Percentiles rank a stretch among this genome's conserved stretches.
phyloP scores from a whole-genome alignment of 257 asterid species.

The Salvia rosmarinus region DNA sequence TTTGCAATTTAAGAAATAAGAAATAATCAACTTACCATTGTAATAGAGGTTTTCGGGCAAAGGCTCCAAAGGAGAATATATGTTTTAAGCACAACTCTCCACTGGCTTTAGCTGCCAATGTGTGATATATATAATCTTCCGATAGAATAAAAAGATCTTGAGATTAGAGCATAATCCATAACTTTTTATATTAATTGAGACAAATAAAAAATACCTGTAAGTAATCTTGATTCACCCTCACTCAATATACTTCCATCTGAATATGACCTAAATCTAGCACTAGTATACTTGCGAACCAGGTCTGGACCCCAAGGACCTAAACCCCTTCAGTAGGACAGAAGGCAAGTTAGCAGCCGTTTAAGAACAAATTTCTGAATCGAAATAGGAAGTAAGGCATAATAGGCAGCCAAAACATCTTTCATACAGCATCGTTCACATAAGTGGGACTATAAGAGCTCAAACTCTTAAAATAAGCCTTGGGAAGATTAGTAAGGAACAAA shows the following conservation, averaged over 20 bases:
- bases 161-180: conserved; percentile 31
- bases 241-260: conserved; percentile 53
- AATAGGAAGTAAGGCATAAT: too few species aligned
- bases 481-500: not conserved
- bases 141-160: conserved; percentile 28
- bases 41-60: too few species aligned
- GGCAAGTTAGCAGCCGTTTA: conserved; percentile 15
- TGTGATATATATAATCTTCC: conserved; percentile 76
- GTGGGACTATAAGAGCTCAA: too few species aligned
- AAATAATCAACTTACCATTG: too few species aligned
- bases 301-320: conserved; percentile 92
- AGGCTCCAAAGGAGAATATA: too few species aligned
- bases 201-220: conserved; percentile 56
- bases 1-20: too few species aligned
- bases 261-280: conserved; percentile 68
- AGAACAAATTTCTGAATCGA: not conserved
- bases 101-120: conserved; percentile 83
- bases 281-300: too few species aligned
- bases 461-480: not conserved
- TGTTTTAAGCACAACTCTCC: conserved; percentile 86
- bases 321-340: conserved; percentile 56
- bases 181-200: conserved; percentile 2
- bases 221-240: conserved; percentile 69
- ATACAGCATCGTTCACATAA: too few species aligned
- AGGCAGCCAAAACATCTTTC: too few species aligned